Conservation (phyloP, 2,329 filamentous ascomycete genomes). For the Zymoseptoria passerinii region DNA sequence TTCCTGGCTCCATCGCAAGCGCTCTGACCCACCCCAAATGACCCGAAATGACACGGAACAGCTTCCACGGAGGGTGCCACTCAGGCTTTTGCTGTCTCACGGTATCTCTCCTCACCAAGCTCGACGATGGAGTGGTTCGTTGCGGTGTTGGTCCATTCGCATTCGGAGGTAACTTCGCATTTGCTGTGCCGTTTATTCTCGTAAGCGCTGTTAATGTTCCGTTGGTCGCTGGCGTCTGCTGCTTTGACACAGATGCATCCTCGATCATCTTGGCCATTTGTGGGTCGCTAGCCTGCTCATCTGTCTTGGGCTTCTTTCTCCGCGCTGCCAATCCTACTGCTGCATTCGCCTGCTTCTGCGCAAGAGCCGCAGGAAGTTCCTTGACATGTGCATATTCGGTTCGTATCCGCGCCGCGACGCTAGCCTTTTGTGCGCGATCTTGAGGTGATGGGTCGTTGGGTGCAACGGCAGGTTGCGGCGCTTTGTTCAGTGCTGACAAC, state of each 20-base stretch:
- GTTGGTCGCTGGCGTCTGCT: conserved; percentile 36
- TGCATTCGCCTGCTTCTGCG: conserved; percentile 66
- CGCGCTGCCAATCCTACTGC: conserved; percentile 49
- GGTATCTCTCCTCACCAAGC: conserved; percentile 55
- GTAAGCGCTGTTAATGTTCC: conserved; percentile 51
- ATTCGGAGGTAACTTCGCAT: conserved; percentile 41
- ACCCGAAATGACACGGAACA: conserved; percentile 94
- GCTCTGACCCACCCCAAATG: conserved; percentile 91
- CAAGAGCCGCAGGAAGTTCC: conserved; percentile 67
- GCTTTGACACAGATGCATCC: conserved; percentile 45
- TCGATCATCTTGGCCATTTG: conserved; percentile 61
- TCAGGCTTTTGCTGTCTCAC: conserved; percentile 69
- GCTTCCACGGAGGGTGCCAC: conserved; percentile 97
- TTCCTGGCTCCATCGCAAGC: conserved; percentile 86
- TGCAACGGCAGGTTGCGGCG: conserved; percentile 35
- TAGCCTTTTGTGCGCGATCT: conserved; percentile 38
- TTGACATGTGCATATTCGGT: conserved; percentile 71
- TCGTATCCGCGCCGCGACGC: conserved; percentile 51
- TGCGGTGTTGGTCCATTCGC: conserved; percentile 48
- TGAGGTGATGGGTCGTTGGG: conserved; percentile 38
- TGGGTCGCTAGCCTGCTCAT: conserved; percentile 44
- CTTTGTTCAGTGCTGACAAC: conserved; percentile 34
- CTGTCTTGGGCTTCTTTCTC: conserved; percentile 54
- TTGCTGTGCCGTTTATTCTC: conserved; percentile 39
- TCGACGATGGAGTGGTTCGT: conserved; percentile 44